Percentiles rank a stretch among this genome's conserved stretches.
These are phyloP conservation scores for Ceratocystis albifundus DNA, from an alignment of 2,329 filamentous ascomycete species.

Conservation along the genomic window DNA sequence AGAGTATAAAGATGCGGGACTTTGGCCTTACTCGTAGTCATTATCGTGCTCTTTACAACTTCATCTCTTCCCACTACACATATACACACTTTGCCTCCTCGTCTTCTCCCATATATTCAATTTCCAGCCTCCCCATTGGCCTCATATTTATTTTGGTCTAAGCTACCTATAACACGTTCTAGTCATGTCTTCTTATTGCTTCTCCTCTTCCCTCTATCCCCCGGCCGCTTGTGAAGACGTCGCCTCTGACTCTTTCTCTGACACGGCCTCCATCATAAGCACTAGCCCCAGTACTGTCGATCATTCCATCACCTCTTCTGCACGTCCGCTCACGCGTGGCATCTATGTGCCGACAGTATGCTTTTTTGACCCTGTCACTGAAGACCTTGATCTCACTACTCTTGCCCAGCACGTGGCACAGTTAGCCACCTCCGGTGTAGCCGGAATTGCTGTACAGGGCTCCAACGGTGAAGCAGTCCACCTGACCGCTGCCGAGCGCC, in stretches of 20 bases:
- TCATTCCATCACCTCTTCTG: constrained; percentile 27
- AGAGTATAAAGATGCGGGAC: not conserved
- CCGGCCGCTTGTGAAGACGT: constrained; percentile 30
- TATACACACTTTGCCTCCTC: not conserved
- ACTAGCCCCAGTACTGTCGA: constrained; percentile 5
- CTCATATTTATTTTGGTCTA: too few species aligned
- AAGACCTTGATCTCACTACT: constrained; percentile 40
- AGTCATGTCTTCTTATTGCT: not conserved
- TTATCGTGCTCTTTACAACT: not conserved
- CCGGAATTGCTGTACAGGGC: constrained; percentile 64
- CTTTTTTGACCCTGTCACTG: constrained; percentile 55
- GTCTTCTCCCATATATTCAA: not conserved
- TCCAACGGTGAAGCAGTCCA: constrained; percentile 78
- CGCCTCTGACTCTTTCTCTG: constrained; percentile 28
- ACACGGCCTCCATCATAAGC: constrained; percentile 20
- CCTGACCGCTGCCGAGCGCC: constrained; percentile 58
- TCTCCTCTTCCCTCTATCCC: not conserved
- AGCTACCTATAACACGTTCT: too few species aligned
- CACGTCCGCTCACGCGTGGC: constrained; percentile 38
- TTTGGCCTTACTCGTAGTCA: not conserved
- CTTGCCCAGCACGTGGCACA: constrained; percentile 52
- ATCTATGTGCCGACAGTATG: constrained; percentile 65
- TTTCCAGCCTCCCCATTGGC: too few species aligned
- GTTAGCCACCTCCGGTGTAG: constrained; percentile 61
- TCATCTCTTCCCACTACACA: not conserved